These are phyloP conservation scores for Coemansia sp. DNA, from an alignment of 192 early-diverging fungal genomes.

Conservation along the genomic window DNA sequence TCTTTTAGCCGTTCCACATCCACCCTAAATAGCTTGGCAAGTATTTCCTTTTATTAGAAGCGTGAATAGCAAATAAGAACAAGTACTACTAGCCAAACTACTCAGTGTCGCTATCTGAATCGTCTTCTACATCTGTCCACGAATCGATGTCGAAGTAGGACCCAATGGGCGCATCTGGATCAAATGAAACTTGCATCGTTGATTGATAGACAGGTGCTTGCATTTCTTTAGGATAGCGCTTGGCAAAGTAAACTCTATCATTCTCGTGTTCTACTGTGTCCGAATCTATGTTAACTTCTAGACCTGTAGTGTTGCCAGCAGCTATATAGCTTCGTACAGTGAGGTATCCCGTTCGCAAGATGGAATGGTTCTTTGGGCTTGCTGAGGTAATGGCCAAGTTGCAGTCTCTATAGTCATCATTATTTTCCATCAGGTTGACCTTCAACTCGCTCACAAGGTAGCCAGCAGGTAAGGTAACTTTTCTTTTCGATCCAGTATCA, in stretches of 20 bases:
- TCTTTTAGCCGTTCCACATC: background rate
- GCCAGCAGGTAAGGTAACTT: background rate
- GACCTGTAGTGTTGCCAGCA: background rate
- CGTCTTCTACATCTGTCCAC: background rate
- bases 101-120: background rate
- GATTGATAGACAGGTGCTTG: background rate
- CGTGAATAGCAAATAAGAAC: no score
- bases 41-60: background rate
- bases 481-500: background rate
- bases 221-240: background rate
- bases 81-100: background rate
- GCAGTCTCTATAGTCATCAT: background rate
- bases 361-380: background rate
- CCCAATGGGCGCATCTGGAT: background rate
- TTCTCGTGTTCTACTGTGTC: background rate
- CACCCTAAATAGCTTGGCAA: background rate
- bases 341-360: background rate
- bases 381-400: background rate
- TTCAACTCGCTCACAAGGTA: background rate
- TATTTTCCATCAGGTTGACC: background rate
- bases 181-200: background rate
- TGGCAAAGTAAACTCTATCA: background rate
- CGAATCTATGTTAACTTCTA: background rate
- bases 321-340: background rate
- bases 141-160: background rate